A percentile compares a stretch with the other conserved stretches of the same genome.
phyloP scores from a whole-genome alignment of 148 eudicot genomes.

The Polygonum maritimum region DNA sequence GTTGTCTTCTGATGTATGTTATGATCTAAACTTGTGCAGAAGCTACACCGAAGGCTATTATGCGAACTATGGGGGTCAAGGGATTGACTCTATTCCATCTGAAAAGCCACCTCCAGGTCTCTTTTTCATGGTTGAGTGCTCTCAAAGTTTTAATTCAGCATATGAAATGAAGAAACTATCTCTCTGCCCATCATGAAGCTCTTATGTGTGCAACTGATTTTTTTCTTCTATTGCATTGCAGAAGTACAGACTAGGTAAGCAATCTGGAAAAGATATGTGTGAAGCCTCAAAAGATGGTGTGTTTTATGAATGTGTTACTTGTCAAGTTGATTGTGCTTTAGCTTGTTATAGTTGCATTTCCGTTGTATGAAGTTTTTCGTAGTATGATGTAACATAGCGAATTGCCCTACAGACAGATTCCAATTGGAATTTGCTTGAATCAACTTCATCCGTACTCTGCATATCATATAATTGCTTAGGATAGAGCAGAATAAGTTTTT shows the following conservation, averaged over 20 bases:
- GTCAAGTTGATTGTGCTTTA: neutral
- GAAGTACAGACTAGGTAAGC: conserved; percentile 89
- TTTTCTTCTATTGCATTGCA: conserved; percentile 31
- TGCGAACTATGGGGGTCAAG: conserved; percentile 86
- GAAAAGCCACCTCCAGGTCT: conserved; percentile 76
- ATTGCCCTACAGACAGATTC: neutral
- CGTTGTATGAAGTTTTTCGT: neutral
- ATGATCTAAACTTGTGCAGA: conserved; percentile 29
- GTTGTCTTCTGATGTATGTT: conserved; percentile 12
- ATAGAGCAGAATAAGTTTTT: neutral
- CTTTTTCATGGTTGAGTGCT: neutral
- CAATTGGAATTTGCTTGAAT: neutral
- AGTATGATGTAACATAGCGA: neutral
- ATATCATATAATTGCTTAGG: neutral
- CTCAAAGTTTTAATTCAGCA: neutral
- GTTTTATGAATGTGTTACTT: conserved; percentile 17
- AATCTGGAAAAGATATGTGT: conserved; percentile 69
- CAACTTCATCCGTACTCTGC: neutral
- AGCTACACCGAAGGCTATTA: conserved; percentile 73
- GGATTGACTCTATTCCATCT: conserved; percentile 81
- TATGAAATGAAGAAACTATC: neutral
- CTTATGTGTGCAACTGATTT: neutral
- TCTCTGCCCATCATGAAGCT: neutral
- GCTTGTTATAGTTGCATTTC: neutral
- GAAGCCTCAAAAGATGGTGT: conserved; percentile 73